Percentiles rank a stretch among this genome's conserved stretches.
Evolutionary conservation across 768 basidiomycete genomes (phyloP).

Genomic region (Lactifluus volemus): DNA sequence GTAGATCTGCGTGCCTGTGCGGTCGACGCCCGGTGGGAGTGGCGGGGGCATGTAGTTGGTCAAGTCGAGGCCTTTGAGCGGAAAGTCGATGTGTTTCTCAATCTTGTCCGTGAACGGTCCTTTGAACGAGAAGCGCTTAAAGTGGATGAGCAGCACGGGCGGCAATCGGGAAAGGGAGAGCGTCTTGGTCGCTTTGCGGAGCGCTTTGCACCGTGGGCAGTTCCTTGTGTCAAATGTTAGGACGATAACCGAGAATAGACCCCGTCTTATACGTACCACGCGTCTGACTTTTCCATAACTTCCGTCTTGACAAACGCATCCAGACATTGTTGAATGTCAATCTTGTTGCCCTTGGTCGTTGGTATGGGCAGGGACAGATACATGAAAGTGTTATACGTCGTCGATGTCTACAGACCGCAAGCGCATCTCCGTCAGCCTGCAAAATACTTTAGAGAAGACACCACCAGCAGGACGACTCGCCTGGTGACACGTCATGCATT

Average conservation of each 20-base stretch:
- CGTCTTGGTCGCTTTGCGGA: constrained; percentile 78
- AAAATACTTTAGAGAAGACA: not conserved
- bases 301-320: constrained; percentile 88
- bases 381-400: constrained; percentile 95
- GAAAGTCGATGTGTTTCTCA: constrained; percentile 91
- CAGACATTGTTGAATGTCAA: constrained; percentile 72
- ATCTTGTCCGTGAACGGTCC: constrained; percentile 94
- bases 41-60: constrained; percentile 84
- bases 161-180: constrained; percentile 89
- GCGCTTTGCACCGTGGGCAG: constrained; percentile 87
- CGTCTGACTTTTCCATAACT: constrained; percentile 85
- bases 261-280: constrained; percentile 55
- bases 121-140: constrained; percentile 87
- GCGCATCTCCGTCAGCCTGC: constrained; percentile 7
- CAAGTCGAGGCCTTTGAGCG: constrained; percentile 47
- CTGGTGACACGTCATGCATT: constrained; percentile 85
- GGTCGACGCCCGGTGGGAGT: constrained; percentile 52
- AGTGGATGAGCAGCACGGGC: constrained; percentile 83
- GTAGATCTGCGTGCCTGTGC: constrained; percentile 30
- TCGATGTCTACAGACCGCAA: constrained; percentile 63
- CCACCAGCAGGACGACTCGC: constrained; percentile 35
- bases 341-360: constrained; percentile 44
- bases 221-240: constrained; percentile 47
- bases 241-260: too few species aligned
- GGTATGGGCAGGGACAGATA: constrained; percentile 90